Conservation (phyloP, 371 early-diverging fungal genomes). For the Hamiltosporidium tvaerminnensis region DNA sequence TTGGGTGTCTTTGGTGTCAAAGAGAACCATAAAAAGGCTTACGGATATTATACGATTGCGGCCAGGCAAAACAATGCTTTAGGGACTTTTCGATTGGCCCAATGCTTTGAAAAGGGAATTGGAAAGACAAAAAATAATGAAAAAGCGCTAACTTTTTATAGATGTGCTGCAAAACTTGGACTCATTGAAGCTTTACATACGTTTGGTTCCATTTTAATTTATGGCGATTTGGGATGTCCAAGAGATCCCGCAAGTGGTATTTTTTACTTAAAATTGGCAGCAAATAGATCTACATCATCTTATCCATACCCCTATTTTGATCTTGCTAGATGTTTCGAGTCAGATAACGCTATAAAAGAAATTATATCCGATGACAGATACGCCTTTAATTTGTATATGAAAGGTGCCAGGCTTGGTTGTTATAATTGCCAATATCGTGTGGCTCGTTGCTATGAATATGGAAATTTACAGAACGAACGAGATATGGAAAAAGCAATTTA, state of each 20-base stretch:
- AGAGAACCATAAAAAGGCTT: conserved; percentile 57
- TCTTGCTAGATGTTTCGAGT: conserved; percentile 49
- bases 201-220: conserved; percentile 46
- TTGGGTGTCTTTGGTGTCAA: conserved; percentile 55
- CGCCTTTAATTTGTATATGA: conserved; percentile 54
- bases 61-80: conserved; percentile 63
- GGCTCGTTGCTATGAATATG: conserved; percentile 61
- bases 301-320: conserved; percentile 53
- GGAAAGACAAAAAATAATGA: conserved; percentile 57
- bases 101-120: conserved; percentile 69
- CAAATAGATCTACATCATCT: conserved; percentile 27
- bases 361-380: conserved; percentile 13
- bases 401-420: conserved; percentile 56
- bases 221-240: conserved; percentile 32
- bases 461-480: conserved; percentile 57
- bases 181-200: conserved; percentile 46
- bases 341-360: conserved; percentile 1
- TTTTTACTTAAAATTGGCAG: conserved; percentile 49
- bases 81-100: conserved; percentile 67
- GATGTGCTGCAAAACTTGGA: conserved; percentile 52
- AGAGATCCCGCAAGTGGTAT: conserved; percentile 42
- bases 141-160: conserved; percentile 49
- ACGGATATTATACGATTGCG: conserved; percentile 58
- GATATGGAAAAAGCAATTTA: conserved; percentile 59
- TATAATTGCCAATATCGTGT: conserved; percentile 65